A percentile compares a stretch with the other conserved stretches of the same genome.
Evolutionary conservation across 108 stramenopile genomes (phyloP).

Genomic region (Asterionellopsis glacialis): DNA sequence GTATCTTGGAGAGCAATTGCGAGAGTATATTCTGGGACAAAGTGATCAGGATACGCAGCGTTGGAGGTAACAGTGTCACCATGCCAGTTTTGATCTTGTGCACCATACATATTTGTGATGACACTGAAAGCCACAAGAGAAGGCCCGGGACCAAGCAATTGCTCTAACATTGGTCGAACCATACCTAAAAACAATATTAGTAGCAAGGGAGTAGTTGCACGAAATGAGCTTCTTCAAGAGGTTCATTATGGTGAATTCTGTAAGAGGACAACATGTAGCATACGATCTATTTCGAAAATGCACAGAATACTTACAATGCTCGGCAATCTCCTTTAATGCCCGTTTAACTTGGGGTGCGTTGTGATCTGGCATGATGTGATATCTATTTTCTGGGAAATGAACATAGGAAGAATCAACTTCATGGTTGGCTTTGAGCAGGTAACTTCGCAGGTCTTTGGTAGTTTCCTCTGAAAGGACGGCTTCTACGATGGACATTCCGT

Average conservation of each 20-base stretch:
- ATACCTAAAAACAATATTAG: too few species aligned
- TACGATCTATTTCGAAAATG: constrained; percentile 6
- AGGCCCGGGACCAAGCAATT: constrained; percentile 45
- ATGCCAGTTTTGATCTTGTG: constrained; percentile 41
- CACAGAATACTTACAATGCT: constrained; percentile 16
- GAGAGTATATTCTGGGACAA: constrained; percentile 43
- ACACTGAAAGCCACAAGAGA: constrained; percentile 56
- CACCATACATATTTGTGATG: constrained; percentile 51
- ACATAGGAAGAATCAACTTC: constrained; percentile 1
- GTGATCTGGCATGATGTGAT: constrained; percentile 30
- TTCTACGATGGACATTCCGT: constrained; percentile 39
- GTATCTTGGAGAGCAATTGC: constrained; percentile 55
- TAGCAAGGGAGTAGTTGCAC: constrained; percentile 21
- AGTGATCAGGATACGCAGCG: constrained; percentile 29
- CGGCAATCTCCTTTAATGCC: constrained; percentile 39
- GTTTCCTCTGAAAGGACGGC: constrained; percentile 22
- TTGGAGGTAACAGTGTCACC: constrained; percentile 33
- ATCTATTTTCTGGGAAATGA: too few species aligned
- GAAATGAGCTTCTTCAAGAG: too few species aligned
- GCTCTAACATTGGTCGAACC: constrained; percentile 22
- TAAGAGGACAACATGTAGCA: too few species aligned
- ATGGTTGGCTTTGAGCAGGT: constrained; percentile 30
- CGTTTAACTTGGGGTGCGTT: constrained; percentile 35
- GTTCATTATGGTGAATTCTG: too few species aligned
- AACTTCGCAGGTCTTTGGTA: constrained; percentile 27